Evolutionary conservation across 192 early-diverging fungal genomes (phyloP).

Genomic region (Rhizophagus prolifer): DNA sequence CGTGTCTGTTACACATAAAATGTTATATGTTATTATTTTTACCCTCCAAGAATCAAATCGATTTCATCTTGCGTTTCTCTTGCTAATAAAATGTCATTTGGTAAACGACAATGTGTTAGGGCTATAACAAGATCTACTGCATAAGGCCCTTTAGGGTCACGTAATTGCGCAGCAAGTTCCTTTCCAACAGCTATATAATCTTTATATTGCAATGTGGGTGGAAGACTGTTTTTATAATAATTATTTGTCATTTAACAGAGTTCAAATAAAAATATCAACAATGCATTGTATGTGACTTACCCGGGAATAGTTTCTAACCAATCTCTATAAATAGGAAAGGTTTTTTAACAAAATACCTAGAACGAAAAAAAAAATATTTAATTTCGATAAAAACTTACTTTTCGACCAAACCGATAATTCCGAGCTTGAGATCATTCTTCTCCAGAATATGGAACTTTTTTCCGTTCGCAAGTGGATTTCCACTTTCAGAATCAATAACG

Average conservation of each 20-base stretch:
- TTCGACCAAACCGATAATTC: slow-evolving; percentile 69
- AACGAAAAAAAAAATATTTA: too few species aligned
- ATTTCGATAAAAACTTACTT: slow-evolving; percentile 37
- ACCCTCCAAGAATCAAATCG: slow-evolving; percentile 68
- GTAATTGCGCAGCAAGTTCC: slow-evolving; percentile 40
- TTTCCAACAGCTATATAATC: slow-evolving; percentile 53
- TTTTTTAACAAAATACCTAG: neutral
- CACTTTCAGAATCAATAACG: slow-evolving; percentile 47
- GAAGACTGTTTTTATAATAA: slow-evolving; percentile 38
- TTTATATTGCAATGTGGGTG: slow-evolving; percentile 57
- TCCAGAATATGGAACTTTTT: slow-evolving; percentile 48
- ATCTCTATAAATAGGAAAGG: slow-evolving; percentile 38
- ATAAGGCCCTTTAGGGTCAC: slow-evolving; percentile 40
- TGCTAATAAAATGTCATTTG: slow-evolving; percentile 62
- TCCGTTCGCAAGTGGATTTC: slow-evolving; percentile 35
- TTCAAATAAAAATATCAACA: neutral
- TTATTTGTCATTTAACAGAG: neutral
- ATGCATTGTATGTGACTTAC: slow-evolving; percentile 25
- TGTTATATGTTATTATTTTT: slow-evolving; percentile 11
- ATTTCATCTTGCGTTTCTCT: slow-evolving; percentile 50
- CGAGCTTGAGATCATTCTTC: slow-evolving; percentile 52
- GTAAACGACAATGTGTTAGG: slow-evolving; percentile 73
- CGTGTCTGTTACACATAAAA: slow-evolving; percentile 48
- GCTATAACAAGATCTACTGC: slow-evolving; percentile 65
- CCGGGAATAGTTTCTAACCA: slow-evolving; percentile 68